Conservation (phyloP, 106 monocot species). For the Ottelia alismoides region DNA sequence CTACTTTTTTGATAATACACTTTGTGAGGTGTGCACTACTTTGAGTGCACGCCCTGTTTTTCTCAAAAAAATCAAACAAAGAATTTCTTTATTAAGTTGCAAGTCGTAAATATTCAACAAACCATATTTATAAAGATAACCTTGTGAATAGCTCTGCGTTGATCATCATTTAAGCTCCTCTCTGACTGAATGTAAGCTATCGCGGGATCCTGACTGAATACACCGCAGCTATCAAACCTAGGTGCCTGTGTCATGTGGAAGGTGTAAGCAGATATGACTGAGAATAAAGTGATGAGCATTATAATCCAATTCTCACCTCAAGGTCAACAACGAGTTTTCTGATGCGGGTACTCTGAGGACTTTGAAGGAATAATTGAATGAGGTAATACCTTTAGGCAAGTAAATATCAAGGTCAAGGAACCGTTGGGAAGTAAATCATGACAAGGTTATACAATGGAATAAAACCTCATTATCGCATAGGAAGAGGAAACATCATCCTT, state of each 20-base stretch:
- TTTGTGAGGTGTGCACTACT: too few relatives aligned
- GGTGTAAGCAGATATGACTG: too few relatives aligned
- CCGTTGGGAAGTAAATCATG: not conserved
- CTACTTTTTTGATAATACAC: too few relatives aligned
- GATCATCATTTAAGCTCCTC: conserved; percentile 74
- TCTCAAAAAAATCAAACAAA: too few relatives aligned
- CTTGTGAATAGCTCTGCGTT: conserved; percentile 77
- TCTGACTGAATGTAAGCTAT: conserved; percentile 64
- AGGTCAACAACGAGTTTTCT: conserved; percentile 85
- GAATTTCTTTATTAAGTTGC: too few relatives aligned
- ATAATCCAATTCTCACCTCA: conserved; percentile 34
- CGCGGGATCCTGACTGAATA: conserved; percentile 87
- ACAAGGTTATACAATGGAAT: too few relatives aligned
- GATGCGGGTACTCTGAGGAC: conserved; percentile 35
- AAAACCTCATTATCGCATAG: too few relatives aligned
- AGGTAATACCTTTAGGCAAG: conserved; percentile 49
- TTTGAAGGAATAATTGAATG: conserved; percentile 64
- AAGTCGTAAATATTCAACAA: not conserved
- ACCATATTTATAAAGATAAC: conserved; percentile 18
- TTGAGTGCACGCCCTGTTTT: too few relatives aligned
- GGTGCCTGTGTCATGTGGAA: conserved; percentile 38
- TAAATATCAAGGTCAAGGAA: too few relatives aligned
- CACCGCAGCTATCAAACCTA: conserved; percentile 79
- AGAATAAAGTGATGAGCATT: not conserved
- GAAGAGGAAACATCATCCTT: too few relatives aligned